Evolutionary conservation across 2,329 filamentous ascomycete species (phyloP).

Genomic region (Colletotrichum orbiculare): DNA sequence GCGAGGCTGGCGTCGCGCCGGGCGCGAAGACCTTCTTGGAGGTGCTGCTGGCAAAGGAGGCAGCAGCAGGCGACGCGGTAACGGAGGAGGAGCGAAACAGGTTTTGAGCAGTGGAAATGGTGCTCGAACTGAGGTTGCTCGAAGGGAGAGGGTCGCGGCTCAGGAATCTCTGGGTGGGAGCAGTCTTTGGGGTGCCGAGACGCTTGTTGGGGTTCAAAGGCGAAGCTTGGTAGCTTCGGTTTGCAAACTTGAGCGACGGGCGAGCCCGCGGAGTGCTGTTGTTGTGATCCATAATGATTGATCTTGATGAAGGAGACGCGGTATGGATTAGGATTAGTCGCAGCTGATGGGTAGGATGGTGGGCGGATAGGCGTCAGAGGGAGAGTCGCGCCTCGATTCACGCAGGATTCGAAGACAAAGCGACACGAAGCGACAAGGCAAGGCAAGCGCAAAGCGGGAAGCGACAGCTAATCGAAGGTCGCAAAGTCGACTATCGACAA

Average conservation of each 20-base stretch:
- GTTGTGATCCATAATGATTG: constrained; percentile 37
- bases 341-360: constrained; percentile 21
- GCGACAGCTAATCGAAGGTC: constrained; percentile 7
- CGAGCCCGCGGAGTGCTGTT: constrained; percentile 52
- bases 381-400: constrained; percentile 33
- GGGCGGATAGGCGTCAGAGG: constrained; percentile 22
- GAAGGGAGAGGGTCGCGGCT: constrained; percentile 50
- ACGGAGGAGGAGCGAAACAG: constrained; percentile 55
- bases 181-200: constrained; percentile 51
- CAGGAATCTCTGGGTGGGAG: constrained; percentile 50
- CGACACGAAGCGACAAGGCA: constrained; percentile 3
- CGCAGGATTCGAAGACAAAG: constrained; percentile 31
- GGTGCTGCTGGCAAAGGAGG: constrained; percentile 57
- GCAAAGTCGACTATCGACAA: not conserved
- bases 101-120: constrained; percentile 51
- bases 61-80: constrained; percentile 44
- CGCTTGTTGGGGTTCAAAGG: constrained; percentile 49
- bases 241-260: constrained; percentile 56
- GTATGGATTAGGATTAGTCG: constrained; percentile 21
- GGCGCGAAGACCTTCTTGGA: constrained; percentile 61
- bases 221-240: constrained; percentile 54
- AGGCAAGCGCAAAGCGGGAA: constrained; percentile 26
- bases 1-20: constrained; percentile 56
- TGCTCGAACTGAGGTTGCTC: constrained; percentile 49
- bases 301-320: not conserved